Evolutionary conservation across 1,284 basidiomycete genomes (phyloP).

Genomic region (Vanrija sp.): DNA sequence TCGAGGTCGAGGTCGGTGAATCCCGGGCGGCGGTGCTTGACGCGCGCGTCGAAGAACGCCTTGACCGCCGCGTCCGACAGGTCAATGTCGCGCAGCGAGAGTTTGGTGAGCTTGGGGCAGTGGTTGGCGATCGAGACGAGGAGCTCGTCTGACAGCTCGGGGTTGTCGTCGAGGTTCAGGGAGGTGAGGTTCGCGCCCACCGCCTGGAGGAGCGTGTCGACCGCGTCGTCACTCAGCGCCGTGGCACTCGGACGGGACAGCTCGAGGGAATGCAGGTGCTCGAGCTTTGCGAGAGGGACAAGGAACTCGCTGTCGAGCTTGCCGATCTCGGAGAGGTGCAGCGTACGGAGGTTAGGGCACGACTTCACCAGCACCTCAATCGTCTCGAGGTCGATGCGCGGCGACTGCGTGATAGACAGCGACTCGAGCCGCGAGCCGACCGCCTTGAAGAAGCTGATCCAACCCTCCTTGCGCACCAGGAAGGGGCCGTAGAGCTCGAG

Average conservation of each 20-base stretch:
- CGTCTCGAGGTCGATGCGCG: slow-evolving; percentile 76
- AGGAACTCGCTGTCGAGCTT: slow-evolving; percentile 65
- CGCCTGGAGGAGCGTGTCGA: slow-evolving; percentile 57
- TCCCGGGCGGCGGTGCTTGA: slow-evolving; percentile 25
- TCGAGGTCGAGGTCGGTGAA: slow-evolving; percentile 59
- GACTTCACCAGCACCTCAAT: slow-evolving; percentile 60
- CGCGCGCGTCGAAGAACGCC: slow-evolving; percentile 59
- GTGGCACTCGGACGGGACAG: slow-evolving; percentile 40
- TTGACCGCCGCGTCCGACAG: slow-evolving; percentile 68
- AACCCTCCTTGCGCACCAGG: slow-evolving; percentile 70
- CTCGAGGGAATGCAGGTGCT: slow-evolving; percentile 36
- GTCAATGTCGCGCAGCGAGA: slow-evolving; percentile 61
- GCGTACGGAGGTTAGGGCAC: slow-evolving; percentile 62
- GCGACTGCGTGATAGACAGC: slow-evolving; percentile 79
- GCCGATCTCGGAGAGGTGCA: slow-evolving; percentile 77
- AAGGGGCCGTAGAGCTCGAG: slow-evolving; percentile 86
- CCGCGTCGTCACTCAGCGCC: slow-evolving; percentile 56
- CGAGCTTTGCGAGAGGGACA: slow-evolving; percentile 52
- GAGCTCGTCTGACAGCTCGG: slow-evolving; percentile 57
- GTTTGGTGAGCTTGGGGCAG: slow-evolving; percentile 55
- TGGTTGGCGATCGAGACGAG: slow-evolving; percentile 60
- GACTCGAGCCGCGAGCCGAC: slow-evolving; percentile 61
- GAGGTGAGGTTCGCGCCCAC: slow-evolving; percentile 56
- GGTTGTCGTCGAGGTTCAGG: slow-evolving; percentile 65
- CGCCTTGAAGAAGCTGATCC: slow-evolving; percentile 69